Evolutionary conservation across 208 protist genomes (phyloP).

Genomic region (Leishmania turanica): DNA sequence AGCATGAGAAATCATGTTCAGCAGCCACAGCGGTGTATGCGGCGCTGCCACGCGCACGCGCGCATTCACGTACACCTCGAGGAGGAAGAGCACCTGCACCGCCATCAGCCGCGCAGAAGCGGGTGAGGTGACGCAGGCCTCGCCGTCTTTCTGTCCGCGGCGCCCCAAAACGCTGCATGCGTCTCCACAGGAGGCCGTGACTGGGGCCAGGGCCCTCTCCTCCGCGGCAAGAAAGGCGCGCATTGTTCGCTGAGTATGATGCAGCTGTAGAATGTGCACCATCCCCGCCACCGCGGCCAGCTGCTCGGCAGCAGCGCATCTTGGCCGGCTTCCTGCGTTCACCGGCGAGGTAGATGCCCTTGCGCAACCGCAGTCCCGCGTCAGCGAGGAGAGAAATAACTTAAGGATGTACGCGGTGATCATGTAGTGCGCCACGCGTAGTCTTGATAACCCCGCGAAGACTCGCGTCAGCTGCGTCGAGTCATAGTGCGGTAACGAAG

Average conservation of each 20-base stretch:
- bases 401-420: constrained; percentile 50
- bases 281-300: constrained; percentile 12
- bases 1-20: background rate
- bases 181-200: background rate
- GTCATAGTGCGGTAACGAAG: constrained; percentile 20
- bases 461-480: constrained; percentile 26
- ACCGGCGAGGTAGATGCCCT: background rate
- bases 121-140: background rate
- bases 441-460: constrained; percentile 39
- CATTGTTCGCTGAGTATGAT: constrained; percentile 31
- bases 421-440: constrained; percentile 37
- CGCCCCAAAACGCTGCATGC: background rate
- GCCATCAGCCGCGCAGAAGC: background rate
- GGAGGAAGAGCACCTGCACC: constrained; percentile 11
- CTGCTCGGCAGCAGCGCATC: background rate
- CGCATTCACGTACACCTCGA: constrained; percentile 25
- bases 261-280: constrained; percentile 9
- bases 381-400: constrained; percentile 9
- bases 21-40: constrained; percentile 18
- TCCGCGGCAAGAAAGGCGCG: constrained; percentile 28
- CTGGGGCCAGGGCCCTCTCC: constrained; percentile 7
- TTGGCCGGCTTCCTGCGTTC: background rate
- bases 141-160: background rate
- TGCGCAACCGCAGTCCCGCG: background rate
- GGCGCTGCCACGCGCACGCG: constrained; percentile 7